Evolutionary conservation across 2,329 filamentous ascomycete species (phyloP).

Genomic region (Colletotrichum sidae): DNA sequence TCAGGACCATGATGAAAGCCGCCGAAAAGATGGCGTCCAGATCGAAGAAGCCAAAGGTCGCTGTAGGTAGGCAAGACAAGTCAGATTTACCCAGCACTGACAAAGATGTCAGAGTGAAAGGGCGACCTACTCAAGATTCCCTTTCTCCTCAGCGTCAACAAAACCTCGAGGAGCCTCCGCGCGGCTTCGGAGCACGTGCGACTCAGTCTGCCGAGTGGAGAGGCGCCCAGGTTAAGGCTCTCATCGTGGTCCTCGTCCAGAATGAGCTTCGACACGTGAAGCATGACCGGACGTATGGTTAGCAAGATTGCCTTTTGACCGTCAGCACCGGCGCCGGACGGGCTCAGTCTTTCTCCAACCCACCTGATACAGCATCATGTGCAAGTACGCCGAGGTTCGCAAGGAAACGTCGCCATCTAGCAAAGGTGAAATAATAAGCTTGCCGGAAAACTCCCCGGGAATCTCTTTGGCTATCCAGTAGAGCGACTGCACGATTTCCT

Average conservation of each 20-base stretch:
- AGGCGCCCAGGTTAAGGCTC: not conserved
- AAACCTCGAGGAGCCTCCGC: conserved; percentile 18
- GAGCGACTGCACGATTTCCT: conserved; percentile 44
- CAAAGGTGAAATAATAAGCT: conserved; percentile 35
- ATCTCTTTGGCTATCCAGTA: conserved; percentile 40
- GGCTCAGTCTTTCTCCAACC: not conserved
- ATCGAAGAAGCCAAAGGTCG: conserved; percentile 34
- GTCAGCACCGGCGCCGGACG: not conserved
- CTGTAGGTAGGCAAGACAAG: not conserved
- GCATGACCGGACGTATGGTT: conserved; percentile 32
- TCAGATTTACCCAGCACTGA: not conserved
- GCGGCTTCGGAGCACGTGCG: conserved; percentile 35
- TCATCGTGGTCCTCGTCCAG: conserved; percentile 19
- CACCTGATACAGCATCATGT: conserved; percentile 49
- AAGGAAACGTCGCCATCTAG: conserved; percentile 42
- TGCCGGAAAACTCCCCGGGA: conserved; percentile 39
- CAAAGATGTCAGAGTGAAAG: rapidly evolving
- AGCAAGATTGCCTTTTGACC: conserved; percentile 37
- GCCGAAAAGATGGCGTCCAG: conserved; percentile 36
- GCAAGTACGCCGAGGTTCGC: conserved; percentile 46
- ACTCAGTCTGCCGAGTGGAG: conserved; percentile 18
- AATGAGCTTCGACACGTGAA: conserved; percentile 32
- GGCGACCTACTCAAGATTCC: conserved; percentile 43
- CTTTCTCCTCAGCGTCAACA: conserved; percentile 41
- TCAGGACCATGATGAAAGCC: conserved; percentile 36